These are phyloP conservation scores for Coemansia sp. DNA, from an alignment of 192 early-diverging fungal genomes.

Conservation along the genomic window DNA sequence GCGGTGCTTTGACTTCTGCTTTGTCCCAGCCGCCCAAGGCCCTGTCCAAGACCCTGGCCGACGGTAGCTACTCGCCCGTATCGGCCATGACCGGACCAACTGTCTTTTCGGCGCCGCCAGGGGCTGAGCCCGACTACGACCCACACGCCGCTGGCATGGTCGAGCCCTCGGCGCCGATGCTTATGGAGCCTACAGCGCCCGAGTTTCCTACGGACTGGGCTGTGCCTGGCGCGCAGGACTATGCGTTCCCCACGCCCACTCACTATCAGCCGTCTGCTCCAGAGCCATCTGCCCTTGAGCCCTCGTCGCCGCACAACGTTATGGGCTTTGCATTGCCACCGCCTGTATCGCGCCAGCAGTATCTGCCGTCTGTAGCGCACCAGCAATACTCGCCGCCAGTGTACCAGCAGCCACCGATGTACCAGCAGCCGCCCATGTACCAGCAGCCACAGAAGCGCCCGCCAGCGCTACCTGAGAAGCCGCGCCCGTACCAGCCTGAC, in stretches of 20 bases:
- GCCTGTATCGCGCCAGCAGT: conserved; percentile 6
- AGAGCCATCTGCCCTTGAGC: conserved; percentile 2
- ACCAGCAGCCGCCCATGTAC: neutral
- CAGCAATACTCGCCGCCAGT: neutral
- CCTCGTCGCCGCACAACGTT: conserved; percentile 8
- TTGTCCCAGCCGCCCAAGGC: neutral
- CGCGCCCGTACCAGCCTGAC: conserved; percentile 20
- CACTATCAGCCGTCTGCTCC: conserved; percentile 21
- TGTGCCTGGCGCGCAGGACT: conserved; percentile 8
- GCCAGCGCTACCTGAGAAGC: conserved; percentile 2
- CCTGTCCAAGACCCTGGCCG: neutral
- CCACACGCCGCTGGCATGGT: conserved; percentile 16
- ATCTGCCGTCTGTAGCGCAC: neutral
- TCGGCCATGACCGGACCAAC: conserved; percentile 19
- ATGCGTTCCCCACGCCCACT: conserved; percentile 35
- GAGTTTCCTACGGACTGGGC: conserved; percentile 43
- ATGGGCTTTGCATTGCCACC: conserved; percentile 32
- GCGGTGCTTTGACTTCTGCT: neutral
- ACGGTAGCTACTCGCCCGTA: conserved; percentile 14
- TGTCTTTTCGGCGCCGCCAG: conserved; percentile 43
- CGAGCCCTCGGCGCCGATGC: conserved; percentile 49
- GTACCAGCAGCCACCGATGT: neutral
- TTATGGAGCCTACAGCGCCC: conserved; percentile 44
- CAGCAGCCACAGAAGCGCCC: neutral
- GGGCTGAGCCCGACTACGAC: conserved; percentile 8